Evolutionary conservation across 768 basidiomycete species (phyloP).

Genomic region (Phylloporus rhodoxanthus): DNA sequence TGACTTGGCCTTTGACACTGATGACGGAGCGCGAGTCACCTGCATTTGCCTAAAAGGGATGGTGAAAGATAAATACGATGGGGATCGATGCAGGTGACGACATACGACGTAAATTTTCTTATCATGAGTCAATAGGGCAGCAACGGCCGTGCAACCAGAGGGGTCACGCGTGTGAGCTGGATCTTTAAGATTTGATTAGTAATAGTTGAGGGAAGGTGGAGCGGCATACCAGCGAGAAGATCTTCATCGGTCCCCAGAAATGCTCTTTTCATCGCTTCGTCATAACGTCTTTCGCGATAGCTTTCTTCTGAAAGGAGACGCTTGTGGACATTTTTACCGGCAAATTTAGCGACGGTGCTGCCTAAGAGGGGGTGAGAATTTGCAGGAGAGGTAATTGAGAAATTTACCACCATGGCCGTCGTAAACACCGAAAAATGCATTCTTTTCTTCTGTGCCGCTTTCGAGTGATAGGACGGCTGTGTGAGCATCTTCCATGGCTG

Average conservation of each 20-base stretch:
- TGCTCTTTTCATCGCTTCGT: constrained; percentile 74
- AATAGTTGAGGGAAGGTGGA: constrained; percentile 1
- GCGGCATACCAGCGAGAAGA: constrained; percentile 66
- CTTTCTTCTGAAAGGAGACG: constrained; percentile 66
- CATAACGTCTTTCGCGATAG: constrained; percentile 67
- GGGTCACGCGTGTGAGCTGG: constrained; percentile 85
- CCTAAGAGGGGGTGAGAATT: constrained; percentile 40
- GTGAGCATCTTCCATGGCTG: constrained; percentile 98
- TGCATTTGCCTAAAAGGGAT: constrained; percentile 77
- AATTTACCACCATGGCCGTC: constrained; percentile 93
- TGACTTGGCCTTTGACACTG: constrained; percentile 76
- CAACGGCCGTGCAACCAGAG: constrained; percentile 94
- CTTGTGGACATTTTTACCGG: constrained; percentile 78
- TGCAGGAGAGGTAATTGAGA: not conserved
- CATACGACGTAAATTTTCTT: constrained; percentile 75
- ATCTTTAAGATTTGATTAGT: constrained; percentile 42
- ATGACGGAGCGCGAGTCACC: constrained; percentile 94
- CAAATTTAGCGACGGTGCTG: constrained; percentile 77
- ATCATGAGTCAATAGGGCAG: constrained; percentile 76
- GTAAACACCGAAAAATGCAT: constrained; percentile 93
- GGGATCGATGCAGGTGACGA: constrained; percentile 7
- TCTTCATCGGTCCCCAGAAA: constrained; percentile 96
- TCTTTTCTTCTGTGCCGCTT: constrained; percentile 39
- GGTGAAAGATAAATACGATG: not conserved
- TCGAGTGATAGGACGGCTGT: constrained; percentile 67